A percentile compares a stretch with the other conserved stretches of the same genome.
Conservation (phyloP, 768 basidiomycete species). For the Exidia glandulosa region DNA sequence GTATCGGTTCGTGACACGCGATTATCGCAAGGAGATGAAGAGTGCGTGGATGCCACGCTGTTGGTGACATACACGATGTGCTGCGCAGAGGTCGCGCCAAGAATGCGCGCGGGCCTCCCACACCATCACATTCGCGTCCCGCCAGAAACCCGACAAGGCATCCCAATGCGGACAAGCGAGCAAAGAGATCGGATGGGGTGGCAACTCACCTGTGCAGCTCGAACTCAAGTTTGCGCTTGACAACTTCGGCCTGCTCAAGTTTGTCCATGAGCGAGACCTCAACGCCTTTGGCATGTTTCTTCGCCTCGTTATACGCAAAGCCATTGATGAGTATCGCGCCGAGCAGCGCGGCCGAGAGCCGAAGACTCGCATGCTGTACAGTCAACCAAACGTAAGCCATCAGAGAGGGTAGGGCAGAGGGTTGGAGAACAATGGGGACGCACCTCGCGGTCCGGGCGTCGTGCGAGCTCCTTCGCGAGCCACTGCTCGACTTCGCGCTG, state of each 20-base stretch:
- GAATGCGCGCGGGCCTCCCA: too few species aligned
- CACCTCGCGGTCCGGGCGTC: conserved; percentile 46
- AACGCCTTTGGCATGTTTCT: conserved; percentile 49
- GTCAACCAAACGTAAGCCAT: neutral
- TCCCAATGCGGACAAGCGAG: too few species aligned
- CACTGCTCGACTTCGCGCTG: conserved; percentile 73
- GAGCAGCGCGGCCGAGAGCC: conserved; percentile 66
- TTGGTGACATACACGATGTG: too few species aligned
- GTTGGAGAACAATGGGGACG: conserved; percentile 14
- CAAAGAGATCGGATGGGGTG: neutral
- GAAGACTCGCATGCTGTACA: conserved; percentile 50
- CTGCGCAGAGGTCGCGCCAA: too few species aligned
- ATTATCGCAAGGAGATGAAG: neutral
- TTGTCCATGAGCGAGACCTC: conserved; percentile 54
- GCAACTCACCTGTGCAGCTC: conserved; percentile 59
- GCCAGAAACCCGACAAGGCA: too few species aligned
- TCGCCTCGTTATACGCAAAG: conserved; percentile 66
- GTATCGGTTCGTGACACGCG: neutral
- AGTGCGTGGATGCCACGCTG: neutral
- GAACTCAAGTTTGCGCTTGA: conserved; percentile 48
- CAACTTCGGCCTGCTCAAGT: conserved; percentile 52
- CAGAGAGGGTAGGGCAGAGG: neutral
- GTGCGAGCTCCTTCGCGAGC: conserved; percentile 49
- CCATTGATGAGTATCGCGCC: conserved; percentile 79
- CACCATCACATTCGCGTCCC: too few species aligned